Evolutionary conservation across 2,329 filamentous ascomycete species (phyloP).

Genomic region (Trichoderma polysporum): DNA sequence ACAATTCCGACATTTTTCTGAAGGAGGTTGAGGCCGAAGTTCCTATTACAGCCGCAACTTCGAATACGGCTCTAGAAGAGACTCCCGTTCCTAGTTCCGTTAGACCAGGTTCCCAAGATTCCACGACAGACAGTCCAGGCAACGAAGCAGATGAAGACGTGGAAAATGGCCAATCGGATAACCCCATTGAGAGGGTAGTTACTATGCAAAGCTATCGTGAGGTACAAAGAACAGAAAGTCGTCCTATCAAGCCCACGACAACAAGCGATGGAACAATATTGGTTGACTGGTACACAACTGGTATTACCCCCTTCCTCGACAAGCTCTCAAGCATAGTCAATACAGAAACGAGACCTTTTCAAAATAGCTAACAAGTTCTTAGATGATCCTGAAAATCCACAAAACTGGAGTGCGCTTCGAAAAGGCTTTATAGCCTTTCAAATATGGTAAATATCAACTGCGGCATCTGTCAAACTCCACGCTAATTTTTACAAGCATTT

Average conservation of each 20-base stretch:
- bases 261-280: neutral
- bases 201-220: neutral
- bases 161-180: neutral
- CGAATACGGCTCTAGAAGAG: neutral
- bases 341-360: neutral
- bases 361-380: neutral
- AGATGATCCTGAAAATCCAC: neutral
- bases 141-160: neutral
- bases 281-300: neutral
- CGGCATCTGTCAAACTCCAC: neutral
- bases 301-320: neutral
- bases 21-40: neutral
- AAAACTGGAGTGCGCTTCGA: neutral
- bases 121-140: neutral
- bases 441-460: neutral
- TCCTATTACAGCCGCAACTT: neutral
- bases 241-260: neutral
- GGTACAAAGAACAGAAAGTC: neutral
- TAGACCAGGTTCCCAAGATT: neutral
- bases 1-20: neutral
- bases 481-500: neutral
- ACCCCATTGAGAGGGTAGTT: neutral
- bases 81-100: neutral
- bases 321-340: no score
- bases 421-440: neutral